Base-by-base conservation (phyloP, 176 grass and related monocot genomes). In the Elymus sibiricus region DNA sequence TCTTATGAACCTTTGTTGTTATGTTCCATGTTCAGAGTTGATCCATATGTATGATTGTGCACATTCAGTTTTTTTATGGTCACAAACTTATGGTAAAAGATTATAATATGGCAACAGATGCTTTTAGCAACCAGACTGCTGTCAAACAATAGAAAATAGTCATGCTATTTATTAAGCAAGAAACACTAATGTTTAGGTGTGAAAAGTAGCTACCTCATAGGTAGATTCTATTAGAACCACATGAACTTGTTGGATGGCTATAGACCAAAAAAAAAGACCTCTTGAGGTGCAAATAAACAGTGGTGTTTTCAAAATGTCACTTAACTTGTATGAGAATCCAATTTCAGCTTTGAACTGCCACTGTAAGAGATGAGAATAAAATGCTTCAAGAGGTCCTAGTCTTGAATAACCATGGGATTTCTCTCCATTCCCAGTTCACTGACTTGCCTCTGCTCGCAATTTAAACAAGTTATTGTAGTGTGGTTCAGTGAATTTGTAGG, bases 181-280 rank as follows among this genome's bases (percentile, higher is more conserved):
- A 19, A 87, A 68, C 12, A 42, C 42, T 38, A 22, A 25, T 71
- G 64, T 35, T 32, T 6, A 9, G 6, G 28, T 35, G 9, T 12
- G 25, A 27, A 64, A 64, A 66, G 24, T 65, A 42, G 75, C 44
- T 31, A 0, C 10, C 40, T 66, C 31, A 53, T 55, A 87, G 21
- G 62, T 31, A 70, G 2, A 75, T 53, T 51, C 9, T 70, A 40
- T n/a, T 70, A 70, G 75, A 53, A 73, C 5, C 7, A 11, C 7
- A 10, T 62, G 11, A 84, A 56, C 3, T 89, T 79, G 43, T 70
- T 42, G 84, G 40, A 63, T 73, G 38, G n/a, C 56, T 47, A 61
- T 19, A 62, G 56, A 72, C 32, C 11, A 24, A 8, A 72, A 11
- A 78, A 53, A 37, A 79, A 62, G 63, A 11, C 31, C 11, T 67